Evolutionary conservation across 192 early-diverging fungal genomes (phyloP).

Genomic region (Thoreauomyces humboldtii): DNA sequence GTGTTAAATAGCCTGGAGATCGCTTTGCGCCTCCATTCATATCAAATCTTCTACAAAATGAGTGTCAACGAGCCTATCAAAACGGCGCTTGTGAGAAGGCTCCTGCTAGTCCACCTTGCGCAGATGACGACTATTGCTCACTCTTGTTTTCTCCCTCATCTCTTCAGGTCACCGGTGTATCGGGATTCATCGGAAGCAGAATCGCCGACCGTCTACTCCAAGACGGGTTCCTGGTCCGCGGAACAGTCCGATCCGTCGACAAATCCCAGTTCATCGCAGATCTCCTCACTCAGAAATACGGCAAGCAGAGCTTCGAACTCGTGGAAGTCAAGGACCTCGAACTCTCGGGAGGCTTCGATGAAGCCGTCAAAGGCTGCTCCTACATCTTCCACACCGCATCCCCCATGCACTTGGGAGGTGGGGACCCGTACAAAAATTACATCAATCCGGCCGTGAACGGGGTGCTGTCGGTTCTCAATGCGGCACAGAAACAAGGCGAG

Average conservation of each 20-base stretch:
- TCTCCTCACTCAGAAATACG: slow-evolving; percentile 12
- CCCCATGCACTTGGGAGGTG: too few species aligned
- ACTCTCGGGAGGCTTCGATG: slow-evolving; percentile 35
- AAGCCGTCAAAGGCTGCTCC: slow-evolving; percentile 39
- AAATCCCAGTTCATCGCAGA: slow-evolving; percentile 27
- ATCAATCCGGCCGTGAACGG: slow-evolving; percentile 48
- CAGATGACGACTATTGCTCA: too few species aligned
- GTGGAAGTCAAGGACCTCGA: slow-evolving; percentile 36
- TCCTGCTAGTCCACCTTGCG: too few species aligned
- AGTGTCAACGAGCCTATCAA: too few species aligned
- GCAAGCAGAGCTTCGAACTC: slow-evolving; percentile 21
- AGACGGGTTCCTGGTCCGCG: slow-evolving; percentile 38
- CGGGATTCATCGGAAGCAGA: slow-evolving; percentile 41
- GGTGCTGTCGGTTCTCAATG: slow-evolving; percentile 38
- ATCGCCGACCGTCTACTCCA: slow-evolving; percentile 44
- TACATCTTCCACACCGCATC: too few species aligned
- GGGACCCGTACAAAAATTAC: slow-evolving; percentile 30
- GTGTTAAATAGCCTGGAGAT: too few species aligned
- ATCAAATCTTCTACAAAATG: too few species aligned
- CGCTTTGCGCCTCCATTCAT: too few species aligned
- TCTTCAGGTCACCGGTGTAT: slow-evolving; percentile 46
- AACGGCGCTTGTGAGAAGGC: too few species aligned
- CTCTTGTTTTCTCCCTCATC: too few species aligned
- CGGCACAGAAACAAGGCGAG: slow-evolving; percentile 25
- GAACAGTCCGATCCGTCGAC: slow-evolving; percentile 33